These are phyloP conservation scores for Parastagonospora avenae DNA, from an alignment of 2,329 filamentous ascomycete genomes.

Conservation along the genomic window DNA sequence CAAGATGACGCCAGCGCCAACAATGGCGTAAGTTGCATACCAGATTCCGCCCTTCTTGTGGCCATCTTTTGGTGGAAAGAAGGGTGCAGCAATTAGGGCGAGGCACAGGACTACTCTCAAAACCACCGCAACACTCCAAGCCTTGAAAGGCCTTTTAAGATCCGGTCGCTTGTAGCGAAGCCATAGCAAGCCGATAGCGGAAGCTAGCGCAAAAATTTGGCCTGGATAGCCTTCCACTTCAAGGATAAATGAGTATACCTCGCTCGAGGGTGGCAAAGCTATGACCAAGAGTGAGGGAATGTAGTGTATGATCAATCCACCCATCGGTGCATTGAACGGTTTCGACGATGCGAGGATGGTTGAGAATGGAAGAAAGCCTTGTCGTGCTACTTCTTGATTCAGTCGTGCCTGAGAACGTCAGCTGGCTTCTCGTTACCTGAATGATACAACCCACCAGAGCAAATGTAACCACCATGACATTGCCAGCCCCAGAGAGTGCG, in stretches of 20 bases:
- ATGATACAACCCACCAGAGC: conserved; percentile 59
- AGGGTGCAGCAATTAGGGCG: conserved; percentile 64
- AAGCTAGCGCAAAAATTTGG: conserved; percentile 64
- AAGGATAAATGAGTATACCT: conserved; percentile 74
- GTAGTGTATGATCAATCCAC: conserved; percentile 71
- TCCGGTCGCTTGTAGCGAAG: conserved; percentile 65
- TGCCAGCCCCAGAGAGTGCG: conserved; percentile 70
- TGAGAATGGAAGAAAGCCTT: conserved; percentile 71
- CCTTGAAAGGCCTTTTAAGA: conserved; percentile 67
- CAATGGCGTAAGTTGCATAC: conserved; percentile 60
- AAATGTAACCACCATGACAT: conserved; percentile 76
- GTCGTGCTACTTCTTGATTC: conserved; percentile 74
- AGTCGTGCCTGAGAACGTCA: conserved; percentile 61
- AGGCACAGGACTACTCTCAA: conserved; percentile 61
- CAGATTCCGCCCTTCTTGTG: conserved; percentile 45
- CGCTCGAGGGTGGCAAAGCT: conserved; percentile 64
- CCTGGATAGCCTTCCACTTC: conserved; percentile 73
- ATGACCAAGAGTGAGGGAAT: conserved; percentile 72
- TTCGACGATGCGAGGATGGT: conserved; percentile 65
- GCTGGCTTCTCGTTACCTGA: not conserved
- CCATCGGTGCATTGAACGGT: conserved; percentile 70
- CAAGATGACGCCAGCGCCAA: conserved; percentile 57
- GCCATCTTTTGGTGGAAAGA: conserved; percentile 60
- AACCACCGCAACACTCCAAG: conserved; percentile 65
- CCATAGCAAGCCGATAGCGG: conserved; percentile 64